Base-by-base conservation (phyloP, 257 asterid species). In the Plantago ovata region DNA sequence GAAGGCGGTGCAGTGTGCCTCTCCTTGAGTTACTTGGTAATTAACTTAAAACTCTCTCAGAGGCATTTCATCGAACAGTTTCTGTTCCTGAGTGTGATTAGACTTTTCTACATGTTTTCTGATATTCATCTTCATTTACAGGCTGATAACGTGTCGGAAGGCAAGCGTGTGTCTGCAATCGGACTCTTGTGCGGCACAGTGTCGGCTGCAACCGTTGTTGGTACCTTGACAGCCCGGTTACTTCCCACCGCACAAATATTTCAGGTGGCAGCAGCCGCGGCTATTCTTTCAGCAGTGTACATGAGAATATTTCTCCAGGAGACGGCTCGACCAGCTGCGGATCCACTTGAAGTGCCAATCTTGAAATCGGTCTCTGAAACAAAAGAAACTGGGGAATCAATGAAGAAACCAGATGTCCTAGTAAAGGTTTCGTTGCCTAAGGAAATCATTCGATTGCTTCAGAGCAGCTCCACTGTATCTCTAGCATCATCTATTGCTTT, bases 401-500 rank as follows among this genome's bases (percentile, higher is more conserved):
- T 64, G 36, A 60, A 63, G 53, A 56, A 62, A 36, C 22, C 16
- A 44, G 38, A 49, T 10, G 23, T n/a, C 36, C 10, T 57, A 9
- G 50, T 14, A 13, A 61, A 19, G 20, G 58, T 61, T 63, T 68
- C 77, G 48, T 48, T 73, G 20, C 68, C 70, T 40, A 38, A n/a
- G 51, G 73, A 71, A 53, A 57, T 68, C 12, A n/a, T 77, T 69
- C 38, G 60, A 36, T 65, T 80, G 75, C 67, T 80, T 33, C 69
- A 54, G 51, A 71, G 63, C 41, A 83, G 92, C 63, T 7, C 18
- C 6, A 76, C 81, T 8, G 68, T 81, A 51, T 74, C 85, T 3
- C 50, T 78, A n/a, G 86, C 79, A 8, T 70, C 89, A 12, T 48
- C 67, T 59, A 76, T 84, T 55, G 79, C 84, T 11, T 81, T 84